Evolutionary conservation across 2,329 filamentous ascomycete genomes (phyloP).

Genomic region (Verticillium zaregamsianum): DNA sequence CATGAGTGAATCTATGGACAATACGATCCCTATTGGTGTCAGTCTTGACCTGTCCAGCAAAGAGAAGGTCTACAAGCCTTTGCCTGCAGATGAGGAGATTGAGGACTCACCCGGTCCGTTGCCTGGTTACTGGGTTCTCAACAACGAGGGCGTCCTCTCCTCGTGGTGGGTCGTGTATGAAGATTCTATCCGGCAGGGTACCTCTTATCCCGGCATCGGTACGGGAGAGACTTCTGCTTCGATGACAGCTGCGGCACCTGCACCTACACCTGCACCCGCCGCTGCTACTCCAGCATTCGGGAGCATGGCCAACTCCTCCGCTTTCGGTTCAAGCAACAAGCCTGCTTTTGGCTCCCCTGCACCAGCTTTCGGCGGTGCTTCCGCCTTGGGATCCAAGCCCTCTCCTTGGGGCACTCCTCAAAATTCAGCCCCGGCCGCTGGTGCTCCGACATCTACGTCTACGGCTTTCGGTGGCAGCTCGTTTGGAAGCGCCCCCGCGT

Average conservation of each 20-base stretch:
- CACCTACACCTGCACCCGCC: conserved; percentile 20
- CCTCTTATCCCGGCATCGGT: conserved; percentile 68
- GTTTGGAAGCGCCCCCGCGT: conserved; percentile 35
- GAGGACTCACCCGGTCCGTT: conserved; percentile 75
- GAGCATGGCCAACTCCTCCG: conserved; percentile 19
- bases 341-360: conserved; percentile 1
- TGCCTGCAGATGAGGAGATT: conserved; percentile 71
- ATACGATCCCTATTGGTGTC: conserved; percentile 75
- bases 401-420: conserved; percentile 44
- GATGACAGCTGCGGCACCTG: conserved; percentile 22
- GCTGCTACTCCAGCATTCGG: conserved; percentile 24
- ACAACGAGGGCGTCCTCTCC: conserved; percentile 80
- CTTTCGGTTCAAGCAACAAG: conserved; percentile 35
- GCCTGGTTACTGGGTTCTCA: conserved; percentile 79
- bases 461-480: conserved; percentile 38
- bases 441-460: conserved; percentile 6
- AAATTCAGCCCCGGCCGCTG: conserved; percentile 5
- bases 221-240: conserved; percentile 33
- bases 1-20: conserved; percentile 60
- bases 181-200: conserved; percentile 73
- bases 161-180: conserved; percentile 92
- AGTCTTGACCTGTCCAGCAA: conserved; percentile 79
- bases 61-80: conserved; percentile 73
- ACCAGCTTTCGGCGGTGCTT: conserved; percentile 29
- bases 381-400: conserved; percentile 43